A percentile compares a stretch with the other conserved stretches of the same genome.
Conservation (phyloP, 2,329 filamentous ascomycete genomes). For the Claviceps monticola region DNA sequence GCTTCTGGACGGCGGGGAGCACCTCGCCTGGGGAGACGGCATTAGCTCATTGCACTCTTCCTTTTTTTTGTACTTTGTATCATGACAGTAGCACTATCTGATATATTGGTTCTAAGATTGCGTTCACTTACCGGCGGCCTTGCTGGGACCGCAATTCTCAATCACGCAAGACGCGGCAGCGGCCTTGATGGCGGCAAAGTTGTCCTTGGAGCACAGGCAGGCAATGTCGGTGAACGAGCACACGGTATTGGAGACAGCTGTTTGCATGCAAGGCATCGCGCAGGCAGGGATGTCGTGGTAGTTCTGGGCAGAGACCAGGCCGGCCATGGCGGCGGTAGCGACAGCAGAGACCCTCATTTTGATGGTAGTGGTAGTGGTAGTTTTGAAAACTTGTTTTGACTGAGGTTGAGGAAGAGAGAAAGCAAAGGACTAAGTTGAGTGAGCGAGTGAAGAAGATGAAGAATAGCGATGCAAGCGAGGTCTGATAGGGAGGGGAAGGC, state of each 20-base stretch:
- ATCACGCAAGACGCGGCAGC: slow-evolving; percentile 23
- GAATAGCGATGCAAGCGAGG: not conserved
- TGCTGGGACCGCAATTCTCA: slow-evolving; percentile 20
- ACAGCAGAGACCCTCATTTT: slow-evolving; percentile 25
- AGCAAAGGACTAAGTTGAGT: too few relatives aligned
- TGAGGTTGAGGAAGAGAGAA: not conserved
- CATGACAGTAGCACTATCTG: too few relatives aligned
- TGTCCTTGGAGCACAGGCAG: slow-evolving; percentile 19
- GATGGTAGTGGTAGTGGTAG: not conserved
- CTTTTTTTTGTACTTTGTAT: not conserved
- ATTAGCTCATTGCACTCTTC: not conserved
- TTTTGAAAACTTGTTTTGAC: not conserved
- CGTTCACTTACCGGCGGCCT: slow-evolving; percentile 24
- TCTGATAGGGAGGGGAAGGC: slow-evolving; percentile 6
- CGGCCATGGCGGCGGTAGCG: slow-evolving; percentile 20
- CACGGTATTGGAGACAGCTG: slow-evolving; percentile 17
- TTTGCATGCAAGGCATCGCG: slow-evolving; percentile 22
- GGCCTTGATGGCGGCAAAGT: slow-evolving; percentile 18
- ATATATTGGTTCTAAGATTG: too few relatives aligned
- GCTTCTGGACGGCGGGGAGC: slow-evolving; percentile 22
- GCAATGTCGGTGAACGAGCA: slow-evolving; percentile 20
- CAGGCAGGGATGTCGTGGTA: slow-evolving; percentile 23
- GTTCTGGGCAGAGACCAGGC: slow-evolving; percentile 21
- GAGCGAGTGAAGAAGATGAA: not conserved
- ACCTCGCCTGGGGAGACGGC: slow-evolving; percentile 19